Evolutionary conservation across 805 yeast species (phyloP).

Genomic region (Tetrapisispora arboricola): DNA sequence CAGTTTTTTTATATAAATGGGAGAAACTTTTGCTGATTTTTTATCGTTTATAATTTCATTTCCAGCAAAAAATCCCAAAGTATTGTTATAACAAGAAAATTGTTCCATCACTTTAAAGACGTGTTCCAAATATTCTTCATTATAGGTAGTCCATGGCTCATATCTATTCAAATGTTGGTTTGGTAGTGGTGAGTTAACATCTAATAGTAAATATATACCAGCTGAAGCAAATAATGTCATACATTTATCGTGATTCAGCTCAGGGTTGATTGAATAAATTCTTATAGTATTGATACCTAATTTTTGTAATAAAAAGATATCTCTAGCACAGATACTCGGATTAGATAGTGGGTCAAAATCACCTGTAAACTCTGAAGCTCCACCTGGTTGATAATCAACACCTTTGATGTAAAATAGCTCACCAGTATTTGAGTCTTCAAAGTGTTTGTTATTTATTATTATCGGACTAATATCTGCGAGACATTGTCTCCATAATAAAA

Average conservation of each 20-base stretch:
- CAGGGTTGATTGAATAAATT: conserved; percentile 78
- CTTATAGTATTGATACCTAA: conserved; percentile 81
- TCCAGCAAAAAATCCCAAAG: conserved; percentile 86
- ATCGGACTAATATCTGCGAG: conserved; percentile 50
- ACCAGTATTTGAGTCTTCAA: conserved; percentile 62
- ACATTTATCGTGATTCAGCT: conserved; percentile 74
- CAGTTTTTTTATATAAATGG: conserved; percentile 67
- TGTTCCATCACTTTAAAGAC: conserved; percentile 71
- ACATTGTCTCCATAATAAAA: neutral
- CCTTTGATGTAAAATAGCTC: conserved; percentile 78
- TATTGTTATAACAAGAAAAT: conserved; percentile 76
- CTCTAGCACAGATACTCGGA: conserved; percentile 65
- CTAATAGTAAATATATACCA: conserved; percentile 83
- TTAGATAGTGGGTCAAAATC: conserved; percentile 68
- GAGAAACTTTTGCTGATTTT: conserved; percentile 55
- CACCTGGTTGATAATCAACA: conserved; percentile 94
- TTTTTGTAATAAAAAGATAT: conserved; percentile 67
- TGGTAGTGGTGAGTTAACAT: conserved; percentile 78
- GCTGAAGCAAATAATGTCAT: conserved; percentile 88
- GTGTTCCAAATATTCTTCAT: conserved; percentile 56
- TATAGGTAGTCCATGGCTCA: conserved; percentile 90
- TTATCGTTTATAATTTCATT: conserved; percentile 82
- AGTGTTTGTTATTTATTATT: conserved; percentile 55
- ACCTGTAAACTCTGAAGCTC: conserved; percentile 62
- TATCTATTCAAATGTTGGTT: conserved; percentile 77